Percentiles rank a stretch among this genome's conserved stretches.
Conservation (phyloP, 1,139 yeast species). For the Candida albicans region DNA sequence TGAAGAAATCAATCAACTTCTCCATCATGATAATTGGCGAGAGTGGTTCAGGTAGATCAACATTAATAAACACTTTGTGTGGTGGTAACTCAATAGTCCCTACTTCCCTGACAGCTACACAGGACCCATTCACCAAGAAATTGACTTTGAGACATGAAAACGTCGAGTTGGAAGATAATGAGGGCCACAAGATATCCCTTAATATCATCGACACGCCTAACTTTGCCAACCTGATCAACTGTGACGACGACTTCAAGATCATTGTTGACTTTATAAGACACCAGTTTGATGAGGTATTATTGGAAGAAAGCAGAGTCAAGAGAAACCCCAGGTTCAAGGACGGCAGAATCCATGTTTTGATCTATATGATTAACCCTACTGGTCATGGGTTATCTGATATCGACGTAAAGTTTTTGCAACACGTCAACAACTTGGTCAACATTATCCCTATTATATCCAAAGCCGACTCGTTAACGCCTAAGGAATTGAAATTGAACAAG, state of each 20-base stretch:
- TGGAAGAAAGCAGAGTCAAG: constrained; percentile 49
- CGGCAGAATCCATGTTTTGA: constrained; percentile 47
- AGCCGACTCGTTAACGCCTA: constrained; percentile 42
- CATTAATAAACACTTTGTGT: constrained; percentile 68
- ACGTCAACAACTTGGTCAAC: constrained; percentile 44
- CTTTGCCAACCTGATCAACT: constrained; percentile 66
- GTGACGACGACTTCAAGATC: constrained; percentile 46
- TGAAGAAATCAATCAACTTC: constrained; percentile 54
- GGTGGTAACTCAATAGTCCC: constrained; percentile 70
- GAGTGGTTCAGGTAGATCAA: constrained; percentile 61
- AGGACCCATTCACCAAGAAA: constrained; percentile 44
- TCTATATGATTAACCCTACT: constrained; percentile 50
- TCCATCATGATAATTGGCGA: constrained; percentile 62
- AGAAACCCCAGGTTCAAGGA: constrained; percentile 50
- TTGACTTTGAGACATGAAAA: constrained; percentile 49
- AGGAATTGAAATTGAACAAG: constrained; percentile 38
- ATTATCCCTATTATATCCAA: constrained; percentile 45
- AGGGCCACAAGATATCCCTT: constrained; percentile 49
- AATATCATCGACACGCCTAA: constrained; percentile 67
- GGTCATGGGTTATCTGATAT: constrained; percentile 48
- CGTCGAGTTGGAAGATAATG: constrained; percentile 52
- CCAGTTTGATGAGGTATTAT: constrained; percentile 50
- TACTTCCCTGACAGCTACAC: constrained; percentile 38
- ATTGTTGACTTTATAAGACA: constrained; percentile 51
- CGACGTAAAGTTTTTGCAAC: constrained; percentile 42